Conservation (phyloP, 2,329 filamentous ascomycete species). For the Nigrograna mackinnonii region DNA sequence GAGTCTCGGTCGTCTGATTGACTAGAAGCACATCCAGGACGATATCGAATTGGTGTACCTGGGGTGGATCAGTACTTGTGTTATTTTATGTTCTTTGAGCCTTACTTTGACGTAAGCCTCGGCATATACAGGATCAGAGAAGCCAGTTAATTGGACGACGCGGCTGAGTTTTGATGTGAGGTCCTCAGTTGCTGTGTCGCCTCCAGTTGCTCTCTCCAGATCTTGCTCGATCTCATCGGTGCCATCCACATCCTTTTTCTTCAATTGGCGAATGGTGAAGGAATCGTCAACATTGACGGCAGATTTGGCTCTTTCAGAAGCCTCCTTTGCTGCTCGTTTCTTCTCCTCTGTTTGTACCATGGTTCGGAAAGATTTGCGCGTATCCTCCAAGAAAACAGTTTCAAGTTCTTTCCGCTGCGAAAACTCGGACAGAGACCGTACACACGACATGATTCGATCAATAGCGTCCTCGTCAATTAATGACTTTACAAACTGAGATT, state of each 20-base stretch:
- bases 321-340: slow-evolving; percentile 95
- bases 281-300: slow-evolving; percentile 96
- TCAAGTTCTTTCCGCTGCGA: slow-evolving; percentile 87
- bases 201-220: slow-evolving; percentile 90
- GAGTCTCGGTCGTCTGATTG: slow-evolving; percentile 94
- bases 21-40: slow-evolving; percentile 94
- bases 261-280: slow-evolving; percentile 87
- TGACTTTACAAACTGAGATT: slow-evolving; percentile 98
- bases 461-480: slow-evolving; percentile 97
- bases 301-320: slow-evolving; percentile 87
- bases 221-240: slow-evolving; percentile 86
- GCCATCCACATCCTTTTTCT: slow-evolving; percentile 82
- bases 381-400: slow-evolving; percentile 91
- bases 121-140: slow-evolving; percentile 98
- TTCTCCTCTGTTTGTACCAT: slow-evolving; percentile 98
- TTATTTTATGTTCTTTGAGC: neutral
- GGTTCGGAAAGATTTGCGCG: slow-evolving; percentile 89
- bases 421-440: slow-evolving; percentile 90
- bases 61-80: slow-evolving; percentile 7
- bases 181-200: slow-evolving; percentile 82
- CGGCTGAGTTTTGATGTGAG: slow-evolving; percentile 92
- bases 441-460: slow-evolving; percentile 98
- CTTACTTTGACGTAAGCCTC: slow-evolving; percentile 90
- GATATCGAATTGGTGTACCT: slow-evolving; percentile 94
- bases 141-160: slow-evolving; percentile 95